Conservation (phyloP, 73 alveolate genomes). For the Paramecium bursaria region DNA sequence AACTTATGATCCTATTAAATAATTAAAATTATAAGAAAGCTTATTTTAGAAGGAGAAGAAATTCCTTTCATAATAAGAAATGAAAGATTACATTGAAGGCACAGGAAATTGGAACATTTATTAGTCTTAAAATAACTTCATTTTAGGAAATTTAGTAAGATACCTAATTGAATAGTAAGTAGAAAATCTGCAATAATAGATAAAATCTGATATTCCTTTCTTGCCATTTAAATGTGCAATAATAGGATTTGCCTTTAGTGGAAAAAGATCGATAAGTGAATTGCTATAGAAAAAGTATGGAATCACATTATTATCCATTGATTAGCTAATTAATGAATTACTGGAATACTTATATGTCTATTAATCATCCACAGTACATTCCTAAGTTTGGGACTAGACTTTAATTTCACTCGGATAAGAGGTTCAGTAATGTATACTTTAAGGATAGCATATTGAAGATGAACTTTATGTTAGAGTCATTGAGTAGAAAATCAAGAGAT, state of each 20-base stretch:
- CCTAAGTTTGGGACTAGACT: slow-evolving; percentile 44
- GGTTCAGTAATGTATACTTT: slow-evolving; percentile 70
- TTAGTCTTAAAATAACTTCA: slow-evolving; percentile 48
- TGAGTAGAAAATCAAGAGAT: slow-evolving; percentile 55
- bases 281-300: slow-evolving; percentile 76
- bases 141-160: slow-evolving; percentile 63
- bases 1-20: slow-evolving; percentile 57
- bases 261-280: slow-evolving; percentile 91
- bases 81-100: slow-evolving; percentile 75
- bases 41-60: slow-evolving; percentile 58
- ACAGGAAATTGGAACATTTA: slow-evolving; percentile 82
- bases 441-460: slow-evolving; percentile 86
- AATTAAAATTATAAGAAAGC: slow-evolving; percentile 65
- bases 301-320: slow-evolving; percentile 49
- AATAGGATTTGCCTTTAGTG: slow-evolving; percentile 94
- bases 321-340: slow-evolving; percentile 50
- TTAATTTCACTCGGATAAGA: slow-evolving; percentile 73
- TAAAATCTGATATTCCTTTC: slow-evolving; percentile 38
- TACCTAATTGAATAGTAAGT: slow-evolving; percentile 55
- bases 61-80: slow-evolving; percentile 73
- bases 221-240: slow-evolving; percentile 86
- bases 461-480: slow-evolving; percentile 84
- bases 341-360: slow-evolving; percentile 24
- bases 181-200: background rate
- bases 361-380: slow-evolving; percentile 29